Evolutionary conservation across 1,284 basidiomycete species (phyloP), one percentile per base, ranked within the genome.

Genomic region (Takashimella koratensis): DNA sequence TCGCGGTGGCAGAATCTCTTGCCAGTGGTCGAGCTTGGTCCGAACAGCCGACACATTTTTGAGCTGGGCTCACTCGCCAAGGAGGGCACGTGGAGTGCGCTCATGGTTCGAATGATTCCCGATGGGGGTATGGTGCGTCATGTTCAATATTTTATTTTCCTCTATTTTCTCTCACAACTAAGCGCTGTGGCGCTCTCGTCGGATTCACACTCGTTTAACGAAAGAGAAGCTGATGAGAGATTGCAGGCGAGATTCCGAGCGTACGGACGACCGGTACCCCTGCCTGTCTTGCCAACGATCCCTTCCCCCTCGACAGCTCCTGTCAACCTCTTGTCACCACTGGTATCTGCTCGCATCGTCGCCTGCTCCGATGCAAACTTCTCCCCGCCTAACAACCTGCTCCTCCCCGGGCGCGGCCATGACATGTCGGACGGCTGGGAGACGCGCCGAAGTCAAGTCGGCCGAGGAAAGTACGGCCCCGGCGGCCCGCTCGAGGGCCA

Each of bases 371-470:
- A 98, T 76, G 90, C 97, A 68, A 95, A 98, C 77, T 98, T 92
- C 68, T 94, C 94, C 21, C 83, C 88, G 3, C 94, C 94, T 1
- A 82, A 86, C 6, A 98, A 98, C 75, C 78, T 98, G 56, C 85
- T 98, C 52, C 79, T 97, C 39, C 93, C 93, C 1, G 95, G 95
- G 27, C 79, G 95, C 72, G 88, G 88, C 0, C 49, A 86, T 67
- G 88, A 96, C 68, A 98, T 98, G 93, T 86, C 92, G 16, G 94
- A 98, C 70, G 95, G 96, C 5, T 98, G 95, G 96, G 95, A 98
- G 77, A 98, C 95, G 1, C 90, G 89, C 71, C 83, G 96, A 52
- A 93, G 87, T 64, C 81, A 95, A 48, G 79, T 79, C 43, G 59
- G 54, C 80, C 83, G 51, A 86, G 85, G 47, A 86, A 96, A 72